These are phyloP conservation scores for Entoloma clypeatum DNA, from an alignment of 1,284 basidiomycete genomes.

Conservation along the genomic window DNA sequence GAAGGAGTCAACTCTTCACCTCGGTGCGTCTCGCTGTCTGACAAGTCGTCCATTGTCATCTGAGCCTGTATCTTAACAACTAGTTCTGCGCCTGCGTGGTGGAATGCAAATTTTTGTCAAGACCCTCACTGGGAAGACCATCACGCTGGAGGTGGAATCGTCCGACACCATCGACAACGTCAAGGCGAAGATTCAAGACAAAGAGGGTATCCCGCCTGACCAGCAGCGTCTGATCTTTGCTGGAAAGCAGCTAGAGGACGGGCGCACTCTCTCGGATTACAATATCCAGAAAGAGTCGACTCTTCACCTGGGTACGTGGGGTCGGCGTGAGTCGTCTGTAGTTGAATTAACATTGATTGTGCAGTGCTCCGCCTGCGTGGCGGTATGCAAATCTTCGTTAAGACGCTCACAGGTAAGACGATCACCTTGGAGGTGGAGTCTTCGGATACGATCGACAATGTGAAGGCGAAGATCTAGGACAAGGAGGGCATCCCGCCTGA, in stretches of 20 bases:
- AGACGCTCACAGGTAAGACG: conserved; percentile 49
- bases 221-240: conserved; percentile 75
- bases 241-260: conserved; percentile 28
- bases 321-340: too few relatives aligned
- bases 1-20: conserved; percentile 39
- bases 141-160: conserved; percentile 49
- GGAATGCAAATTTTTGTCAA: conserved; percentile 77
- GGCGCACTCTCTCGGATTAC: conserved; percentile 20
- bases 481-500: conserved; percentile 21
- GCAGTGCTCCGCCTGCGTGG: conserved; percentile 52
- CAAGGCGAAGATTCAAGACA: conserved; percentile 52
- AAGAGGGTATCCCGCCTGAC: conserved; percentile 66
- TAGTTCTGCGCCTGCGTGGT: conserved; percentile 51
- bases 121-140: conserved; percentile 54
- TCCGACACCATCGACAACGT: conserved; percentile 51
- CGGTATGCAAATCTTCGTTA: conserved; percentile 61
- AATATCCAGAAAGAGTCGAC: conserved; percentile 33
- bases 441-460: conserved; percentile 18
- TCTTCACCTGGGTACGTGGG: conserved; percentile 44
- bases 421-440: conserved; percentile 39
- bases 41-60: background rate
- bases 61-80: background rate
- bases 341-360: background rate
- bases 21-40: conserved; percentile 33
- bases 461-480: conserved; percentile 20